Percentiles rank a stretch among this genome's conserved stretches.
These are phyloP conservation scores for Pleurotus tuber-regium DNA, from an alignment of 768 basidiomycete genomes.

Conservation along the genomic window DNA sequence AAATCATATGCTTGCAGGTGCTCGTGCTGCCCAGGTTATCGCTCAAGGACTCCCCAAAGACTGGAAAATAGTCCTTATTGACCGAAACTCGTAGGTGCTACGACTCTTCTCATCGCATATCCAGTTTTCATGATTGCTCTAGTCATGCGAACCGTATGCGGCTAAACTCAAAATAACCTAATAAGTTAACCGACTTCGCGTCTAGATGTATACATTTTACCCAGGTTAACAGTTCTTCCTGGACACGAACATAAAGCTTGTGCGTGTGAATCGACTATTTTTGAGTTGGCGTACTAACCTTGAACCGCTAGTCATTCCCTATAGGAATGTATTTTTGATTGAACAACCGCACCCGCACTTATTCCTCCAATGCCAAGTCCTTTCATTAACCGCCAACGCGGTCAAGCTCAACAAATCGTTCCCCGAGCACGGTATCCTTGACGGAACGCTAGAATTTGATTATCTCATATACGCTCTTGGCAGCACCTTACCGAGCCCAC, in stretches of 20 bases:
- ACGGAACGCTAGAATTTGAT: constrained; percentile 43
- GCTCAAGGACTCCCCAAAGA: constrained; percentile 44
- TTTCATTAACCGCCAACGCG: constrained; percentile 33
- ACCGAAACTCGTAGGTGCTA: constrained; percentile 52
- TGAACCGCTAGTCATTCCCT: constrained; percentile 46
- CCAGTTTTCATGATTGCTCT: background rate
- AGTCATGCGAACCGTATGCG: constrained; percentile 49
- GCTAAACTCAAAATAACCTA: background rate
- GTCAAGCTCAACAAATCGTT: constrained; percentile 47
- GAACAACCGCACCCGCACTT: constrained; percentile 23
- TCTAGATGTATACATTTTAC: constrained; percentile 55
- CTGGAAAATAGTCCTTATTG: constrained; percentile 57
- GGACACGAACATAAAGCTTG: constrained; percentile 68
- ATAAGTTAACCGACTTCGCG: background rate
- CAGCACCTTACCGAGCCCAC: constrained; percentile 50
- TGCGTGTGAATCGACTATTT: constrained; percentile 22
- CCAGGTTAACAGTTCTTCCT: constrained; percentile 54
- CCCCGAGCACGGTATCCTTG: constrained; percentile 41
- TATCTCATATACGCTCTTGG: constrained; percentile 63
- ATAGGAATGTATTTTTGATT: constrained; percentile 42
- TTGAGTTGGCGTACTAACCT: background rate
- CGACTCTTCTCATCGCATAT: background rate
- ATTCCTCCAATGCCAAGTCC: constrained; percentile 45
- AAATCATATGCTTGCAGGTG: constrained; percentile 30
- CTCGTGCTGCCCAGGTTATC: constrained; percentile 47